These are phyloP conservation scores for Lactifluus echinatus DNA, from an alignment of 768 basidiomycete species.

Conservation along the genomic window DNA sequence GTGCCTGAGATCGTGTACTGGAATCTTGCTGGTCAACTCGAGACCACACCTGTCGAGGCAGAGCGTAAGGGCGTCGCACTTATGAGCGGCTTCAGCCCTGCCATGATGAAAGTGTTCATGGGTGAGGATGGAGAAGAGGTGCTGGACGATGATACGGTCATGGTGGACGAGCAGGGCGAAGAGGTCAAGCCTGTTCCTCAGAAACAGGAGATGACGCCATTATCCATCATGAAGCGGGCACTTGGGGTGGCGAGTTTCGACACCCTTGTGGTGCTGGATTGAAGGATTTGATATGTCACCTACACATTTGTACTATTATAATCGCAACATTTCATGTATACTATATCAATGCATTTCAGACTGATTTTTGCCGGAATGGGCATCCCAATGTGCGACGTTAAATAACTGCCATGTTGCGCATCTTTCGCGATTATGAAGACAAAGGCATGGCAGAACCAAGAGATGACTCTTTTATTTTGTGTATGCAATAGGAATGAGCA, in stretches of 20 bases:
- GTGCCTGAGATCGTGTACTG: constrained; percentile 69
- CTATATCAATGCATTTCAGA: not conserved
- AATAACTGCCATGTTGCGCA: too few relatives aligned
- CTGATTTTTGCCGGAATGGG: too few relatives aligned
- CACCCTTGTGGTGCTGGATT: constrained; percentile 52
- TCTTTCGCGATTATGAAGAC: too few relatives aligned
- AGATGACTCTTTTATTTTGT: too few relatives aligned
- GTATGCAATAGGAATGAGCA: too few relatives aligned
- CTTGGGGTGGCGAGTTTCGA: constrained; percentile 43
- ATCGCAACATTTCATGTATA: not conserved
- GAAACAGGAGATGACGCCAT: constrained; percentile 30
- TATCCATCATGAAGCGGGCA: constrained; percentile 32
- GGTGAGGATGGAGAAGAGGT: constrained; percentile 34
- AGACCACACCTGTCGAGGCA: constrained; percentile 40
- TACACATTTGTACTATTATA: not conserved
- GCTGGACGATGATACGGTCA: constrained; percentile 22
- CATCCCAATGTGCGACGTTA: too few relatives aligned
- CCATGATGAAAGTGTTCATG: constrained; percentile 68
- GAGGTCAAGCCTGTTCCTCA: constrained; percentile 25
- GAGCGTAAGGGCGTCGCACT: constrained; percentile 56
- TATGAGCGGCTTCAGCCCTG: constrained; percentile 60
- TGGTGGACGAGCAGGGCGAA: constrained; percentile 31
- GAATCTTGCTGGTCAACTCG: constrained; percentile 37
- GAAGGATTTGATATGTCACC: constrained; percentile 11
- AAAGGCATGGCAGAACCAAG: too few relatives aligned